These are phyloP conservation scores for Acorus calamus DNA, from an alignment of 106 monocot species.

Conservation along the genomic window DNA sequence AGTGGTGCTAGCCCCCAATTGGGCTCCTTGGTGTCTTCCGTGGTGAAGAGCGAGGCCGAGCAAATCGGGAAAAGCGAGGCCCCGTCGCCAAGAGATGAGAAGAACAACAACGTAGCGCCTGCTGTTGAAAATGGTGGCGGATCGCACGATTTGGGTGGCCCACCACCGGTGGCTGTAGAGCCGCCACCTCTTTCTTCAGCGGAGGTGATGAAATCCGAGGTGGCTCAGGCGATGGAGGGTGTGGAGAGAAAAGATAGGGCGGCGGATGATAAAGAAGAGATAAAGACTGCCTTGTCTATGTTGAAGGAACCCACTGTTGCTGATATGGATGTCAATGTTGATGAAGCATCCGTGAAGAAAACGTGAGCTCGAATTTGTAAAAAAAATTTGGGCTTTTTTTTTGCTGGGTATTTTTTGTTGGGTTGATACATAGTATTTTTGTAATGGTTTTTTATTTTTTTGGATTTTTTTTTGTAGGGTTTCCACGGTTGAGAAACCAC, in stretches of 20 bases:
- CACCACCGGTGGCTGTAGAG: not conserved
- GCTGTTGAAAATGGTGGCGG: too few species aligned
- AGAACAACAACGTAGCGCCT: not conserved
- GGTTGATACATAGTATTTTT: too few species aligned
- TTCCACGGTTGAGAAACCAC: conserved; percentile 21
- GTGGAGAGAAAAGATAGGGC: conserved; percentile 4
- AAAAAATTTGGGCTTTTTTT: not conserved
- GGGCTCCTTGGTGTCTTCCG: conserved; percentile 1
- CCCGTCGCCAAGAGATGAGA: conserved; percentile 35
- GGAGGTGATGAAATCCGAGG: conserved; percentile 21
- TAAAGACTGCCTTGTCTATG: too few species aligned
- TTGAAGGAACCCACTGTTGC: conserved; percentile 12
- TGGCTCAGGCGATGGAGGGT: not conserved
- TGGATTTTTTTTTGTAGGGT: conserved; percentile 22
- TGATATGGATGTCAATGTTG: conserved; percentile 20
- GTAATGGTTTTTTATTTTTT: not conserved
- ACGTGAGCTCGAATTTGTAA: conserved; percentile 27
- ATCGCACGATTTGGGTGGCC: too few species aligned
- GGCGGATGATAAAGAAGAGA: conserved; percentile 2
- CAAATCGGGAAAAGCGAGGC: conserved; percentile 8
- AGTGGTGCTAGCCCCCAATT: conserved; percentile 12
- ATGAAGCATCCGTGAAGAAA: conserved; percentile 29
- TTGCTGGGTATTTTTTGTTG: not conserved
- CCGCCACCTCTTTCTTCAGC: conserved; percentile 1
- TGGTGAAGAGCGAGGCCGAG: conserved; percentile 29